Evolutionary conservation across 148 eudicot genomes (phyloP).

Genomic region (Euryodendron excelsum): DNA sequence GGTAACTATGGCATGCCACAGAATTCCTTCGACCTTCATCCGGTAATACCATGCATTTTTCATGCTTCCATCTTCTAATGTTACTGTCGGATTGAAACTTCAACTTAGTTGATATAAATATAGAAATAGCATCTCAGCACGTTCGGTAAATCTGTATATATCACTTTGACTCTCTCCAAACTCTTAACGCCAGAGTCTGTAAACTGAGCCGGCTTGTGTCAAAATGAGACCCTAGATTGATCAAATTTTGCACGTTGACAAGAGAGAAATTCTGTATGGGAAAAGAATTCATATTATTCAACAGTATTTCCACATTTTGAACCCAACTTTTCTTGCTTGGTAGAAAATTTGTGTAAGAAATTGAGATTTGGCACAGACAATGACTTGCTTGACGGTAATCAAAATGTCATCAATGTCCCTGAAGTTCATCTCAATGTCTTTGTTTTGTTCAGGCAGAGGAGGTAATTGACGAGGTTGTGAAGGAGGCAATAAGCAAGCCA

Average conservation of each 20-base stretch:
- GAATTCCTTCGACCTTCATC: constrained; percentile 41
- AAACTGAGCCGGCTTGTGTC: too few species aligned
- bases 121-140: too few species aligned
- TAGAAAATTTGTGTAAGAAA: constrained; percentile 2
- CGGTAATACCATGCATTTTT: constrained; percentile 38
- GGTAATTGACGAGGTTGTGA: constrained; percentile 68
- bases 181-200: too few species aligned
- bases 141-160: too few species aligned
- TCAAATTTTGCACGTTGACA: background rate
- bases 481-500: constrained; percentile 89
- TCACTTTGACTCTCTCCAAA: too few species aligned
- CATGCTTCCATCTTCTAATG: background rate
- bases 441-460: constrained; percentile 62
- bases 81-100: too few species aligned
- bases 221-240: background rate
- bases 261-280: background rate
- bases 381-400: background rate
- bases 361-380: background rate
- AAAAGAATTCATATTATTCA: background rate
- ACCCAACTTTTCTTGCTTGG: background rate
- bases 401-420: background rate
- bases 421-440: too few species aligned
- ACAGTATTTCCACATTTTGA: background rate
- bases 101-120: too few species aligned
- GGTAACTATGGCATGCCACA: constrained; percentile 24